A percentile compares a stretch with the other conserved stretches of the same genome.
Evolutionary conservation across 2,329 filamentous ascomycete genomes (phyloP).

Genomic region (Blastomyces emzantsi): DNA sequence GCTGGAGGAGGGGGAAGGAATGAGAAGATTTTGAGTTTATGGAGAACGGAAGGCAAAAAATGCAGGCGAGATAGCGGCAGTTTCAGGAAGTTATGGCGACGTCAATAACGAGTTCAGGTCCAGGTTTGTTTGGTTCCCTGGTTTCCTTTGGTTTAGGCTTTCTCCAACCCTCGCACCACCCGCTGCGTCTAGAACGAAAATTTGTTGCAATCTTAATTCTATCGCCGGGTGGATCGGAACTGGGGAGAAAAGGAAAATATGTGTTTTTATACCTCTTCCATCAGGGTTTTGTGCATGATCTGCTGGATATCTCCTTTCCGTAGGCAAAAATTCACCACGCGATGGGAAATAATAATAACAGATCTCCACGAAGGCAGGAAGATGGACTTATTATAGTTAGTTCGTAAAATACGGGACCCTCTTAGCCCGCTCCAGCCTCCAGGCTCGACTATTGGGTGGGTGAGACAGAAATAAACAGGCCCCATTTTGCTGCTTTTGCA

Average conservation of each 20-base stretch:
- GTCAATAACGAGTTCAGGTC: neutral
- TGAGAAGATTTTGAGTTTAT: neutral
- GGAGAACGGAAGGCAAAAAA: neutral
- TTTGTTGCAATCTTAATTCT: neutral
- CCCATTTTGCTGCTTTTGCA: neutral
- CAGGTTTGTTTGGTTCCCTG: neutral
- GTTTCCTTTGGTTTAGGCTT: neutral
- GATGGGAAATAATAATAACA: neutral
- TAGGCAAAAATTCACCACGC: neutral
- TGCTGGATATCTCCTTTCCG: neutral
- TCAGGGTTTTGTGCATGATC: neutral
- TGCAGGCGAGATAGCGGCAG: neutral
- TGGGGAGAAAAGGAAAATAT: neutral
- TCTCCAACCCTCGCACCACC: neutral
- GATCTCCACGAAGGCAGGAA: neutral
- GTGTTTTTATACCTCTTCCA: neutral
- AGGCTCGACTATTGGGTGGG: no score
- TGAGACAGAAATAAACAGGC: neutral
- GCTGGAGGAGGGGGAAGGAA: neutral
- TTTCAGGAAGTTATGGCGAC: neutral
- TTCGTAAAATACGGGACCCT: neutral
- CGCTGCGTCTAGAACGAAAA: neutral
- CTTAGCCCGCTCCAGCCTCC: neutral
- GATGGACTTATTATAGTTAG: neutral
- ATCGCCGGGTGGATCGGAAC: neutral